phyloP scores from a whole-genome alignment of 805 yeast genomes.

The Clavispora asparagi region DNA sequence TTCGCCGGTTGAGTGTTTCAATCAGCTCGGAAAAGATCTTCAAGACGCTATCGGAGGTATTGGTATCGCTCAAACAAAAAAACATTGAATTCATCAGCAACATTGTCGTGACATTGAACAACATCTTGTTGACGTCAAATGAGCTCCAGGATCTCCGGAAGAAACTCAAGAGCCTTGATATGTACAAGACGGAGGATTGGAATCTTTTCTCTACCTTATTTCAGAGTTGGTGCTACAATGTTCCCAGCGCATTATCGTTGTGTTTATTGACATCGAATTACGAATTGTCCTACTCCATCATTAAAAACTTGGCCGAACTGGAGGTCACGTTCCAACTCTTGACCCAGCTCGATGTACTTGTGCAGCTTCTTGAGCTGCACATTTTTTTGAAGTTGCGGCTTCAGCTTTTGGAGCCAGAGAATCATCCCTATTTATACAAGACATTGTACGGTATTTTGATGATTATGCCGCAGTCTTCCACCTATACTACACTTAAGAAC shows the following conservation, averaged over 20 bases:
- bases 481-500: slow-evolving; percentile 76
- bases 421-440: slow-evolving; percentile 74
- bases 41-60: slow-evolving; percentile 69
- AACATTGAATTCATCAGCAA: slow-evolving; percentile 69
- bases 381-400: slow-evolving; percentile 82
- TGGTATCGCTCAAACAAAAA: slow-evolving; percentile 46
- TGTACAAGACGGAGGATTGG: slow-evolving; percentile 52
- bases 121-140: slow-evolving; percentile 78
- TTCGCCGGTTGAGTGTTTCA: slow-evolving; percentile 77
- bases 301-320: slow-evolving; percentile 73
- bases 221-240: slow-evolving; percentile 87
- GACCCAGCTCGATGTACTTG: slow-evolving; percentile 83
- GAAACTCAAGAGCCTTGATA: slow-evolving; percentile 54
- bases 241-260: slow-evolving; percentile 81
- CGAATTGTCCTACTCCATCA: slow-evolving; percentile 78
- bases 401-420: slow-evolving; percentile 84
- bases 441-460: slow-evolving; percentile 88
- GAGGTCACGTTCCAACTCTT: slow-evolving; percentile 76
- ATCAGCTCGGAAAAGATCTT: slow-evolving; percentile 80
- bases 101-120: slow-evolving; percentile 83
- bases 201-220: slow-evolving; percentile 69
- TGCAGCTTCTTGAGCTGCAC: slow-evolving; percentile 88
- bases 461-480: slow-evolving; percentile 91
- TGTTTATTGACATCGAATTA: slow-evolving; percentile 85
- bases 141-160: slow-evolving; percentile 70